A percentile compares a stretch with the other conserved stretches of the same genome.
These are phyloP conservation scores for Cystobasidium slooffiae DNA, from an alignment of 1,284 basidiomycete genomes.

Conservation along the genomic window DNA sequence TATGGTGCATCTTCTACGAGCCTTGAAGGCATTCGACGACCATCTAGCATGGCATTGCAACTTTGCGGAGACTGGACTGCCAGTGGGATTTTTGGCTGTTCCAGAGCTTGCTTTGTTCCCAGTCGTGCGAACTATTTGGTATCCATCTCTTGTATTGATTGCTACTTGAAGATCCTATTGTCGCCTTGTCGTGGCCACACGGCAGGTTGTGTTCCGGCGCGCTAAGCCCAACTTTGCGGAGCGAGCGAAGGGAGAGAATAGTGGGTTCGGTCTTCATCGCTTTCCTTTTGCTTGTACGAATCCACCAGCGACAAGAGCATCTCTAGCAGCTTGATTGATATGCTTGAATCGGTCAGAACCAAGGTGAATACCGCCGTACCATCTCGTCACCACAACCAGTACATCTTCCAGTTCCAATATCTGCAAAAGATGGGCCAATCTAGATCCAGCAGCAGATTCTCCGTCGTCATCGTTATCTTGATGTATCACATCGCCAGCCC, in stretches of 20 bases:
- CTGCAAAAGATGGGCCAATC: constrained; percentile 56
- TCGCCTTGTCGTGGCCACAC: too few relatives aligned
- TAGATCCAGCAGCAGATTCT: constrained; percentile 56
- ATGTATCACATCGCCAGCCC: constrained; percentile 51
- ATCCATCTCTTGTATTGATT: too few relatives aligned
- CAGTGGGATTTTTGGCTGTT: too few relatives aligned
- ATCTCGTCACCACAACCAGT: constrained; percentile 44
- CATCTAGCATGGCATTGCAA: too few relatives aligned
- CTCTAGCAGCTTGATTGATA: constrained; percentile 46
- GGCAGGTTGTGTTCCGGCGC: too few relatives aligned
- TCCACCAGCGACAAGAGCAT: constrained; percentile 35
- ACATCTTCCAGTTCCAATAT: constrained; percentile 46
- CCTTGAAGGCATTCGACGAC: too few relatives aligned
- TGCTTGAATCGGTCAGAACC: constrained; percentile 47
- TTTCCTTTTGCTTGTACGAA: constrained; percentile 27
- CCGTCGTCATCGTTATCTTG: constrained; percentile 51
- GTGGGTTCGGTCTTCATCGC: neutral
- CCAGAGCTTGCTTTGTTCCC: too few relatives aligned
- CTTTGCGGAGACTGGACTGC: too few relatives aligned
- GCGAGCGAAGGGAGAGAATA: neutral
- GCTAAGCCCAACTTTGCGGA: neutral
- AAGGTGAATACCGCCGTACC: constrained; percentile 46
- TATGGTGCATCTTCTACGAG: too few relatives aligned
- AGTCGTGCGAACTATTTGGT: too few relatives aligned
- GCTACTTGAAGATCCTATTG: too few relatives aligned